Evolutionary conservation across 2,329 filamentous ascomycete species (phyloP), one percentile per base, ranked within the genome.

Genomic region (Neopestalotiopsis sp.): DNA sequence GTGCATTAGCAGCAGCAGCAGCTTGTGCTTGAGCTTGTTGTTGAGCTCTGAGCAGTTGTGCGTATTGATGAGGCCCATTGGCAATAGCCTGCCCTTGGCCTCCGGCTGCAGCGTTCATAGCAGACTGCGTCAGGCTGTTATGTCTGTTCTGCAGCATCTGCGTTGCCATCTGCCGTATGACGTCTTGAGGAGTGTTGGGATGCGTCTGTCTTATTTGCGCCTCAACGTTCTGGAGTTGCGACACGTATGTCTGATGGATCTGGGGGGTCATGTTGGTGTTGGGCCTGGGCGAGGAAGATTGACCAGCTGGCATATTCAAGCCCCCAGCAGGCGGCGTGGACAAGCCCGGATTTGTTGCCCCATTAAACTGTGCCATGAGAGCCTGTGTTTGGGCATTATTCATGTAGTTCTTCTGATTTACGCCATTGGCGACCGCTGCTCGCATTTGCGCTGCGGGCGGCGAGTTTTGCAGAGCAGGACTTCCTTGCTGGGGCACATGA

Each of bases 1-100:
- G 69, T 12, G 67, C 65, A n/a, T 56, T 56, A 20, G 65, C 65
- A 7, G 30, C 34, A 10, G 65, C 65, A 4, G 65, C 65, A 28
- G 53, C 53, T 49, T 67, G 65, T 14, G 68, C 65, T n/a, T 69
- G 67, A 24, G 70, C 72, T 30, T 88, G 86, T 70, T 89, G 87
- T 72, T 89, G 88, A 53, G 88, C 86, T 59, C 88, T 80, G 9
- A 90, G 82, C 42, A 89, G 79, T 68, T 88, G 87, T 1, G 88
- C 88, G 73, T 90, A 89, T 70, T 90, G 88, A 56, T 89, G 87
- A 34, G 88, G 88, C 68, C 84, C 83, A 65, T 84, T 87, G 17
- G 85, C 81, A 66, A 87, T 82, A 2, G 83, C 82, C 14, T 87
- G 84, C 7, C 81, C 81, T 4, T 81, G 80, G 14, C 79, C 84